A percentile compares a stretch with the other conserved stretches of the same genome.
Conservation (phyloP, 192 early-diverging fungal species). For the Coemansia sp. region DNA sequence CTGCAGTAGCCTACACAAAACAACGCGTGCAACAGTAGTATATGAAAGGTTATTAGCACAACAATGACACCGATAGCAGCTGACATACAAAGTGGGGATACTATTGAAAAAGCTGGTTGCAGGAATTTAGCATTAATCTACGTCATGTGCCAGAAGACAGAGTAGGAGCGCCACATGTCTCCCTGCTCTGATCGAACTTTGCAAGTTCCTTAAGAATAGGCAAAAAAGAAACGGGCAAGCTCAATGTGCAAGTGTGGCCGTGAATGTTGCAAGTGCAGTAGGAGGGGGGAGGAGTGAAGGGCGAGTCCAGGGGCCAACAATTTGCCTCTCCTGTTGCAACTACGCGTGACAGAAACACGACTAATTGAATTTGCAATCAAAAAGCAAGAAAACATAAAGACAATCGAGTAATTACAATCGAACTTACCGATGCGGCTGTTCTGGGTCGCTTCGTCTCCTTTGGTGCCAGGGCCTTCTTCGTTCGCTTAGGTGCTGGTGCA, state of each 20-base stretch:
- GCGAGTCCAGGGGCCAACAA: background rate
- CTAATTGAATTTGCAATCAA: background rate
- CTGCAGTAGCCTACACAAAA: conserved; percentile 5
- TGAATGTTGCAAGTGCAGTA: background rate
- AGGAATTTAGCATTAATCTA: background rate
- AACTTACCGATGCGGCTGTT: conserved; percentile 10
- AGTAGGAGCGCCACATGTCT: background rate
- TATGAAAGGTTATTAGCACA: background rate
- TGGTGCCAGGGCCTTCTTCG: conserved; percentile 6
- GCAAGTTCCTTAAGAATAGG: background rate
- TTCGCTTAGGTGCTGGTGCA: background rate
- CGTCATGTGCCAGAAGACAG: background rate
- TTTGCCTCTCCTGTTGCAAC: background rate
- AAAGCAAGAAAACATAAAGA: background rate
- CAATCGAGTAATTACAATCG: background rate
- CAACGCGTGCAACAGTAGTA: background rate
- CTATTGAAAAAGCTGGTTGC: background rate
- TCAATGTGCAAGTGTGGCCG: background rate
- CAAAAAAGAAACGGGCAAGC: background rate
- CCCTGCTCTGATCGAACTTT: background rate
- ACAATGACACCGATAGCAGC: background rate
- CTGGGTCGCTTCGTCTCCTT: conserved; percentile 6
- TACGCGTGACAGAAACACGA: background rate
- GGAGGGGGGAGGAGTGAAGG: background rate
- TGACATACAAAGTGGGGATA: background rate